A percentile compares a stretch with the other conserved stretches of the same genome.
Conservation (phyloP, 352 stramenopile species). For the Pythium rhizo-oryzae region DNA sequence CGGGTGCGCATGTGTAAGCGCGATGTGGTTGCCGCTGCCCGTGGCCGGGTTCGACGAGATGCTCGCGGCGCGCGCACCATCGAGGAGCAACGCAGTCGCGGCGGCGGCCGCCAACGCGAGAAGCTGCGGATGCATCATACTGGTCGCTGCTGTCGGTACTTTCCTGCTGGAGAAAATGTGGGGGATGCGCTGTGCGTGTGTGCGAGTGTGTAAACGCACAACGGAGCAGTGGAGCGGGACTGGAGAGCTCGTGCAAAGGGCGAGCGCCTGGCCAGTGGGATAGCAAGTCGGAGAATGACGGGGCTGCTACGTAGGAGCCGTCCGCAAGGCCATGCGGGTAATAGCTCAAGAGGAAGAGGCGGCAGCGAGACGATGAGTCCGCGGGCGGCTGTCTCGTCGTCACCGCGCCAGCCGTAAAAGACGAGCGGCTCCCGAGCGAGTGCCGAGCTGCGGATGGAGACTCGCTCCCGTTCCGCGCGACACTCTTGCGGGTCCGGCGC, state of each 20-base stretch:
- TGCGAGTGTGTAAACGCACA: background rate
- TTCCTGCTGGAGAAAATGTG: conserved; percentile 1
- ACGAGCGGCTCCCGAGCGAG: background rate
- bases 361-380: background rate
- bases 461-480: background rate
- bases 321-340: background rate
- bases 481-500: background rate
- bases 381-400: background rate
- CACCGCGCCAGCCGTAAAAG: background rate
- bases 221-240: background rate
- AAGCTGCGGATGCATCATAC: conserved; percentile 15
- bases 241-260: background rate
- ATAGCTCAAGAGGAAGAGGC: conserved; percentile 7
- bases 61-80: background rate
- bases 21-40: background rate
- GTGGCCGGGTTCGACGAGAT: conserved; percentile 1
- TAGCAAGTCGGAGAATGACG: conserved; percentile 19
- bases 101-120: background rate
- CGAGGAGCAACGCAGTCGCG: background rate
- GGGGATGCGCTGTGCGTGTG: background rate
- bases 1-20: background rate
- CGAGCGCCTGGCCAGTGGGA: conserved; percentile 2
- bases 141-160: background rate
- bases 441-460: no score
- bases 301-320: no score